phyloP scores from a whole-genome alignment of 495 filamentous ascomycete species.

The Aspergillus nidulans region DNA sequence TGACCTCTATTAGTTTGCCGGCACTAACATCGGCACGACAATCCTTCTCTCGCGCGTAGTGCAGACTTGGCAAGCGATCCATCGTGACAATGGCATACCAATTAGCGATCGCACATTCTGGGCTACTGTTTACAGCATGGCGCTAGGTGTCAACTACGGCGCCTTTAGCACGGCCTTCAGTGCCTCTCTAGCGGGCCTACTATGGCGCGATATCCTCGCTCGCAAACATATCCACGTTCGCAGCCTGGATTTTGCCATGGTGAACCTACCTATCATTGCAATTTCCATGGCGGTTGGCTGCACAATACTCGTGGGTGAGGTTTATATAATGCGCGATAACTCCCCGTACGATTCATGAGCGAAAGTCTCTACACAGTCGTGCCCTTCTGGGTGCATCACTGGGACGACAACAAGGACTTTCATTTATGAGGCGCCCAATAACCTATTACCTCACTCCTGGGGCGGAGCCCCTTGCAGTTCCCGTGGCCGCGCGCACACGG shows the following conservation, averaged over 20 bases:
- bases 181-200: slow-evolving; percentile 4
- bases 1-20: slow-evolving; percentile 6
- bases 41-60: slow-evolving; percentile 11
- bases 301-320: slow-evolving; percentile 7
- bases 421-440: too few species aligned
- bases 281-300: slow-evolving; percentile 9
- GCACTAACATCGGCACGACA: slow-evolving; percentile 12
- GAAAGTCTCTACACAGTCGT: too few species aligned
- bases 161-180: slow-evolving; percentile 11
- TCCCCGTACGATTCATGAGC: neutral
- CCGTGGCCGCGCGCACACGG: too few species aligned
- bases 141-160: slow-evolving; percentile 9
- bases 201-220: slow-evolving; percentile 10
- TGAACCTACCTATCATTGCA: slow-evolving; percentile 7
- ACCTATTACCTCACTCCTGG: too few species aligned
- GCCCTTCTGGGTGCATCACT: too few species aligned
- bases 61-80: slow-evolving; percentile 7
- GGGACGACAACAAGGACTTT: too few species aligned
- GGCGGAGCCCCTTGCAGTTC: too few species aligned
- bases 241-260: slow-evolving; percentile 4
- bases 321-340: slow-evolving; percentile 10
- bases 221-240: slow-evolving; percentile 8
- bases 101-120: slow-evolving; percentile 12
- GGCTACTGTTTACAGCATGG: slow-evolving; percentile 13
- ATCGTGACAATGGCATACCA: neutral